Percentiles rank a stretch among this genome's conserved stretches.
phyloP scores from a whole-genome alignment of 2,329 filamentous ascomycete genomes.

The Aspergillus phoenicis region DNA sequence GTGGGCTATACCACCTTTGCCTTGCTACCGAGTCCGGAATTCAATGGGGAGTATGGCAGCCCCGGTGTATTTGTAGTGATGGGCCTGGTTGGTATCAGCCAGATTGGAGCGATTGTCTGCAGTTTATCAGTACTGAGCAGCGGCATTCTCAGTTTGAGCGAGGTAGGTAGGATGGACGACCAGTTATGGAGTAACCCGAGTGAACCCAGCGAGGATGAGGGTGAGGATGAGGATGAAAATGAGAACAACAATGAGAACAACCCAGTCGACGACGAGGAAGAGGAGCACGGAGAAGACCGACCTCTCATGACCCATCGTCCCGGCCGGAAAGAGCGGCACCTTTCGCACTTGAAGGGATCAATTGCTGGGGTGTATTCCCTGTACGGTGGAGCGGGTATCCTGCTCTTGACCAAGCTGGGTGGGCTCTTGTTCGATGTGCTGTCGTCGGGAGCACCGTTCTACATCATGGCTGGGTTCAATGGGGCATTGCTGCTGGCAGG shows the following conservation, averaged over 20 bases:
- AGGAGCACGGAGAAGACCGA: slow-evolving; percentile 28
- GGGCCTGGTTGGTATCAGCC: slow-evolving; percentile 81
- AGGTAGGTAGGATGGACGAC: neutral
- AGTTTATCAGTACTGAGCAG: slow-evolving; percentile 84
- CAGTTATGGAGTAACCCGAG: neutral
- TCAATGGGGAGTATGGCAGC: slow-evolving; percentile 67
- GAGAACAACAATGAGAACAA: slow-evolving; percentile 13
- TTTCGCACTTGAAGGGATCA: slow-evolving; percentile 77
- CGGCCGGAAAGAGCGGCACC: slow-evolving; percentile 33
- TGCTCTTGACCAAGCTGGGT: slow-evolving; percentile 88
- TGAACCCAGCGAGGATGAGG: slow-evolving; percentile 2
- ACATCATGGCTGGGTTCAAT: slow-evolving; percentile 91
- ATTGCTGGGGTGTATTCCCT: slow-evolving; percentile 94
- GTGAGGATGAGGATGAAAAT: slow-evolving; percentile 3
- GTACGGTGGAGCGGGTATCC: slow-evolving; percentile 84
- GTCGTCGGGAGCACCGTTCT: slow-evolving; percentile 80
- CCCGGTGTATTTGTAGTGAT: slow-evolving; percentile 74
- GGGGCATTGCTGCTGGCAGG: slow-evolving; percentile 61
- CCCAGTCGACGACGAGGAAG: slow-evolving; percentile 9
- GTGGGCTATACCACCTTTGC: slow-evolving; percentile 78
- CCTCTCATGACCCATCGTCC: slow-evolving; percentile 31
- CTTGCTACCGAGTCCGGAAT: slow-evolving; percentile 74
- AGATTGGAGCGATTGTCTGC: slow-evolving; percentile 96
- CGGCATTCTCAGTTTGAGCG: slow-evolving; percentile 64
- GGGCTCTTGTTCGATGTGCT: slow-evolving; percentile 80